These are phyloP conservation scores for Alternaria arborescens DNA, from an alignment of 2,329 filamentous ascomycete species.

Conservation along the genomic window DNA sequence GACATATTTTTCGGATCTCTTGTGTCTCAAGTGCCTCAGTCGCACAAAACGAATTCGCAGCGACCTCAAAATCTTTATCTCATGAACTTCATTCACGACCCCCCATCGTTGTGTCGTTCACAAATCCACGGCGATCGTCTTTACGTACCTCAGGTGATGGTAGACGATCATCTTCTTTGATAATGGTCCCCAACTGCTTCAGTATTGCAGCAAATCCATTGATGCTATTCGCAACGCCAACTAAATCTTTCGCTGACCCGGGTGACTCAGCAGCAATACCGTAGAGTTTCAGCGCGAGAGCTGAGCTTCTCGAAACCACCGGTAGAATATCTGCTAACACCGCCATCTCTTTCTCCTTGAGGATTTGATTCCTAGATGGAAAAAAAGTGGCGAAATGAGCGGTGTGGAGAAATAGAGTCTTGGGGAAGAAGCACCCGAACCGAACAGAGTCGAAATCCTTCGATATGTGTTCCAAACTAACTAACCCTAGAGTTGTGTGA, in stretches of 20 bases:
- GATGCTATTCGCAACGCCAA: constrained; percentile 44
- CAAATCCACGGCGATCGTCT: not conserved
- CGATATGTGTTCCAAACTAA: constrained; percentile 25
- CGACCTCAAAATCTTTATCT: not conserved
- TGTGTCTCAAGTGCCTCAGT: not conserved
- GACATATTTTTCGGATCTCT: not conserved
- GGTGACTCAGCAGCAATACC: constrained; percentile 36
- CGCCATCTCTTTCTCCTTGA: constrained; percentile 36
- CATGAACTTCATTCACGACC: not conserved
- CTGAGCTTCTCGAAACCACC: constrained; percentile 44
- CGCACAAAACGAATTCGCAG: not conserved
- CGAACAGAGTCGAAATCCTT: constrained; percentile 26
- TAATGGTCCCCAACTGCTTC: constrained; percentile 50
- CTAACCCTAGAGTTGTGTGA: constrained; percentile 26
- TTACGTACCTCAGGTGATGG: constrained; percentile 47
- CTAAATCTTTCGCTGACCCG: constrained; percentile 36
- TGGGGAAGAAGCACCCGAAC: constrained; percentile 9
- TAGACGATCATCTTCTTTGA: constrained; percentile 50
- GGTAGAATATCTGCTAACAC: constrained; percentile 48
- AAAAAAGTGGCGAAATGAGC: constrained; percentile 11
- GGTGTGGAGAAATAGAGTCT: constrained; percentile 17
- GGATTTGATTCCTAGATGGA: not conserved
- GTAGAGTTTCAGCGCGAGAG: constrained; percentile 47
- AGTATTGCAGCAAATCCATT: constrained; percentile 47
- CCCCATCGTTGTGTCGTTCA: not conserved